Evolutionary conservation across 2,329 filamentous ascomycete species (phyloP).

Genomic region (Aureobasidium musti): DNA sequence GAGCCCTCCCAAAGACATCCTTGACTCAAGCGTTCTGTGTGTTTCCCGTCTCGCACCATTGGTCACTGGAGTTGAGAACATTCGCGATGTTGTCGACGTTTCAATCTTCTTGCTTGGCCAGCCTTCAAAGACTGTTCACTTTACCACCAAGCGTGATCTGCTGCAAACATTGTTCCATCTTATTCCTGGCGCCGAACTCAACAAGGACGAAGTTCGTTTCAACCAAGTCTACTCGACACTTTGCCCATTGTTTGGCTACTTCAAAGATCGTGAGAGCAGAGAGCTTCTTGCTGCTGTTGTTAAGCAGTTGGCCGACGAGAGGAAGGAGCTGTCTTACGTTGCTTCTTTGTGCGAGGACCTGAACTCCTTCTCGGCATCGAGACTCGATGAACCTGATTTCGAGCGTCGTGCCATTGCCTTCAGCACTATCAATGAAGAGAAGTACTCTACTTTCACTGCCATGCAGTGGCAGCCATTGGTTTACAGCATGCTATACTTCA

Average conservation of each 20-base stretch:
- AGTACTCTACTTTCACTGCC: slow-evolving; percentile 61
- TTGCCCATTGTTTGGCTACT: slow-evolving; percentile 83
- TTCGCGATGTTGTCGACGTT: slow-evolving; percentile 76
- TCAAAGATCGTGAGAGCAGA: slow-evolving; percentile 78
- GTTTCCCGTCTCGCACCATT: slow-evolving; percentile 74
- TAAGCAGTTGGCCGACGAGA: slow-evolving; percentile 66
- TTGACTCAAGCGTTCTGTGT: slow-evolving; percentile 76
- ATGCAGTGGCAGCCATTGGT: slow-evolving; percentile 85
- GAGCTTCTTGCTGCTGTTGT: slow-evolving; percentile 73
- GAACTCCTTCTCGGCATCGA: slow-evolving; percentile 72
- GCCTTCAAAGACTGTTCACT: slow-evolving; percentile 78
- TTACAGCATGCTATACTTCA: slow-evolving; percentile 85
- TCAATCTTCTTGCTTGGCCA: slow-evolving; percentile 80
- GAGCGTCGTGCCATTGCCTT: slow-evolving; percentile 78
- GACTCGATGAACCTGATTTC: slow-evolving; percentile 85
- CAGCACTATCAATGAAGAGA: slow-evolving; percentile 65
- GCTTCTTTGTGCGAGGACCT: slow-evolving; percentile 73
- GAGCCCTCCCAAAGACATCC: slow-evolving; percentile 68
- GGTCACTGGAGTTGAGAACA: slow-evolving; percentile 67
- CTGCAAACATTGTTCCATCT: slow-evolving; percentile 80
- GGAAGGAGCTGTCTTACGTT: slow-evolving; percentile 61
- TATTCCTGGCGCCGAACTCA: slow-evolving; percentile 63
- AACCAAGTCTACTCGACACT: slow-evolving; percentile 70
- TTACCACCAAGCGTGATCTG: slow-evolving; percentile 78
- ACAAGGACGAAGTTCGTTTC: slow-evolving; percentile 60